Evolutionary conservation across 495 filamentous ascomycete genomes (phyloP).

Genomic region (Tuber magnatum): DNA sequence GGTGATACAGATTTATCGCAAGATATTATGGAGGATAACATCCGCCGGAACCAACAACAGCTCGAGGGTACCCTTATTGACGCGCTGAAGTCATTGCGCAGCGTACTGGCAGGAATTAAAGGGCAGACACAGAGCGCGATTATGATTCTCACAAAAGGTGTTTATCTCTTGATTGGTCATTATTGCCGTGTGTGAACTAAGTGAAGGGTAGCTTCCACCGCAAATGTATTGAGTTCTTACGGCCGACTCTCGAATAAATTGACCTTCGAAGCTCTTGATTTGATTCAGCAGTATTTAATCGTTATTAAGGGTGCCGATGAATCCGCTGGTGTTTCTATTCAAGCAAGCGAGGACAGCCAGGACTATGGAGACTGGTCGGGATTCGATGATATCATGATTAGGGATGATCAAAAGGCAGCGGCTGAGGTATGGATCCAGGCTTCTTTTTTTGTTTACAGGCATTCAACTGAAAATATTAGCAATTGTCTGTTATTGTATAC

Average conservation of each 20-base stretch:
- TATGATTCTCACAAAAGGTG: constrained; percentile 36
- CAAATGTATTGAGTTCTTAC: constrained; percentile 44
- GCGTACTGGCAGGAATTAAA: constrained; percentile 43
- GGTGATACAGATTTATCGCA: constrained; percentile 45
- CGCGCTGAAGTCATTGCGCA: constrained; percentile 50
- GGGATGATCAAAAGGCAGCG: constrained; percentile 41
- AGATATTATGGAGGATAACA: constrained; percentile 50
- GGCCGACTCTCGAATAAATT: constrained; percentile 42
- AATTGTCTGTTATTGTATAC: constrained; percentile 47
- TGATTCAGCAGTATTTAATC: constrained; percentile 44
- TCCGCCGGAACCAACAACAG: constrained; percentile 56
- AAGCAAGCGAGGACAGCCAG: constrained; percentile 57
- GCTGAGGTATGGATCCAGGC: constrained; percentile 25
- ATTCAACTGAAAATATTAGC: constrained; percentile 37
- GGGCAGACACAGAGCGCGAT: constrained; percentile 24
- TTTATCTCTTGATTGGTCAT: constrained; percentile 31
- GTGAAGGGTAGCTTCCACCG: constrained; percentile 28
- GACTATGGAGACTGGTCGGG: constrained; percentile 65
- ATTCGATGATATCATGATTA: constrained; percentile 47
- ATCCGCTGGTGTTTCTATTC: constrained; percentile 4
- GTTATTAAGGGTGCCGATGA: constrained; percentile 44
- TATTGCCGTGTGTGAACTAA: background rate
- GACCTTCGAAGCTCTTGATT: constrained; percentile 44
- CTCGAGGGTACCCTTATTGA: constrained; percentile 55
- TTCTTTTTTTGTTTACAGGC: background rate